Evolutionary conservation across 2,329 filamentous ascomycete genomes (phyloP), one percentile per base, ranked within the genome.

Genomic region (Sporothrix euskadiensis): DNA sequence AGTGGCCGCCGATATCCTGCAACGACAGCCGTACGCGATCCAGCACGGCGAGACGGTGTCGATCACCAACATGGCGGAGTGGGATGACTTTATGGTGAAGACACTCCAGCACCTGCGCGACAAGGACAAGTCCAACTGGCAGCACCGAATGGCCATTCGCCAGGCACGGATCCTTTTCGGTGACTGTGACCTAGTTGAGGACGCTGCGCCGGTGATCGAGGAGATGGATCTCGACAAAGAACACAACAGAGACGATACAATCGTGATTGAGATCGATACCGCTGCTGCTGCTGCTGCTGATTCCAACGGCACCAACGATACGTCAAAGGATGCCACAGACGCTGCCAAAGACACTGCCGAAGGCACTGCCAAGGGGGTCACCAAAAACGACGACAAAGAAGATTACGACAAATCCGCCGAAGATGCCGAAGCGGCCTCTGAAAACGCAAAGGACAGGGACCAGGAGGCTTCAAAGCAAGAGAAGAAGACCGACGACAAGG

Each of bases 101-200:
- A 87, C 83, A 63, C 78, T 90, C 56, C 82, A 82, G 8, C 84
- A 84, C 71, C 79, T 90, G 10, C 85, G 86, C 14, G 88, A 89
- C 68, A 94, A 94, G 75, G 94, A 98, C 82, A 97, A 97, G 83
- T 92, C 93, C 0, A 95, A 96, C 78, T 98, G 94, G 94, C 94
- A 98, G 79, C 94, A 98, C 80, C 91, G 94, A 26, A 94, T 98
- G 83, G 93, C 94, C 71, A 90, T 91, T 79, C 90, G 94, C 32
- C 90, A 93, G 78, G 85, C 88, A 1, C 83, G 82, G 47, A 87
- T 90, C 26, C 78, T 89, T 8, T 88, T 87, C 71, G 74, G 68
- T 52, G 79, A 81, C 59, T 61, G 71, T 76, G 59, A 75, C 73
- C 2, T 75, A 1, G 59, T 56, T 6, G 72, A 61, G 4, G 71